Conservation (phyloP, 1,284 basidiomycete species). For the Porodaedalea pini region DNA sequence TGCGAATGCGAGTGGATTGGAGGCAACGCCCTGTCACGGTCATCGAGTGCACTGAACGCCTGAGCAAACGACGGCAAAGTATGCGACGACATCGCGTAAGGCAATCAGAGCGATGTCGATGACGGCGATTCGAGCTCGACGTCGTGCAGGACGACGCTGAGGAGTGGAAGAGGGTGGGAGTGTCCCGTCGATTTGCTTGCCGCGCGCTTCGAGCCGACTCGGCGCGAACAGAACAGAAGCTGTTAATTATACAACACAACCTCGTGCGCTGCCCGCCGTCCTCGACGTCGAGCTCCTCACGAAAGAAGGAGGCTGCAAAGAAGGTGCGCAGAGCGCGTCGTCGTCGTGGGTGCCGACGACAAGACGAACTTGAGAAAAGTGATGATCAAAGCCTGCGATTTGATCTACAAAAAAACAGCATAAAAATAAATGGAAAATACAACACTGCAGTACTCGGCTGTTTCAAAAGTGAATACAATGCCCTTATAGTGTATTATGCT, state of each 20-base stretch:
- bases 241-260: background rate
- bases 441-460: too few relatives aligned
- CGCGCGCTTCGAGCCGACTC: background rate
- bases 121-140: background rate
- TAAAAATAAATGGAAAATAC: too few relatives aligned
- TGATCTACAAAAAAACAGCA: too few relatives aligned
- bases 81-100: slow-evolving; percentile 4
- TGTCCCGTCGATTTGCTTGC: background rate
- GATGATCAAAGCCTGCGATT: too few relatives aligned
- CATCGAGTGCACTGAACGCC: slow-evolving; percentile 18
- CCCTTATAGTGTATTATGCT: too few relatives aligned
- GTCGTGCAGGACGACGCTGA: background rate
- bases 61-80: slow-evolving; percentile 21
- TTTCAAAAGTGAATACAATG: too few relatives aligned
- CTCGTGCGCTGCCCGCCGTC: background rate
- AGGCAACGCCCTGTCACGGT: slow-evolving; percentile 6
- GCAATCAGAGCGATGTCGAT: background rate
- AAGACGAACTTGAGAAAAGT: too few relatives aligned
- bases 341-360: too few relatives aligned
- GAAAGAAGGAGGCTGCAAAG: background rate
- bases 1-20: background rate
- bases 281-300: background rate
- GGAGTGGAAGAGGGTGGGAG: background rate
- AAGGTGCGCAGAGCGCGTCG: background rate
- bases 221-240: background rate